Evolutionary conservation across 2,329 filamentous ascomycete species (phyloP).

Genomic region (Colletotrichum sp.): DNA sequence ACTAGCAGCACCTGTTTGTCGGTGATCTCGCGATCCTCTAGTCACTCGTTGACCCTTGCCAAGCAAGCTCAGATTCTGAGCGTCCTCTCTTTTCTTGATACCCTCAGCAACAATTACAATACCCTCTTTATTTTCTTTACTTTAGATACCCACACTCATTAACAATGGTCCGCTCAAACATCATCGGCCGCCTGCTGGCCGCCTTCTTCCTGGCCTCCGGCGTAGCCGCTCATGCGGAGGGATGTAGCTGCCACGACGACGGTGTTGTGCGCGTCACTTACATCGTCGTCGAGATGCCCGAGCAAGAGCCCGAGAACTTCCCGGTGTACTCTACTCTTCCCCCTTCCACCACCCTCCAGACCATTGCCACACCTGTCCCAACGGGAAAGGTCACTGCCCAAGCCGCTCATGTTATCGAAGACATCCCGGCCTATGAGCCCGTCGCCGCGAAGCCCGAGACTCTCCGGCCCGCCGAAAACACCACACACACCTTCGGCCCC

Average conservation of each 20-base stretch:
- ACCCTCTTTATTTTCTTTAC: not conserved
- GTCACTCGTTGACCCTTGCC: not conserved
- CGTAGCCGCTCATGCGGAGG: constrained; percentile 13
- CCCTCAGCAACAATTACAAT: not conserved
- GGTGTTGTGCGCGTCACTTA: constrained; percentile 20
- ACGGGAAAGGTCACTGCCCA: not conserved
- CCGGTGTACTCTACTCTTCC: not conserved
- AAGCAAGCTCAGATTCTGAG: not conserved
- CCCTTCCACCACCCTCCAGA: not conserved
- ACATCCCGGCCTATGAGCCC: constrained; percentile 1
- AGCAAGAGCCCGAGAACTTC: constrained; percentile 8
- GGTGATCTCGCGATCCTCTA: not conserved
- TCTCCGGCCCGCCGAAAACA: constrained; percentile 32
- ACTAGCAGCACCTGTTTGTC: constrained; percentile 4
- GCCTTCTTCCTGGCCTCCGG: constrained; percentile 3
- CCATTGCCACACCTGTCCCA: not conserved
- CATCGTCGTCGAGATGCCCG: constrained; percentile 24
- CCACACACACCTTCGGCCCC: constrained; percentile 21
- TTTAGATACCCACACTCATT: not conserved
- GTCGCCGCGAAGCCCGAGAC: constrained; percentile 4
- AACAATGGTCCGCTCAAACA: constrained; percentile 6
- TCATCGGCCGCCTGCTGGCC: constrained; percentile 6
- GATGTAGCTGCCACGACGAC: constrained; percentile 13
- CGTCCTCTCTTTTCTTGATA: constrained; percentile 5
- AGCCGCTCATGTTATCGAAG: constrained; percentile 1